Conservation (phyloP, 2,329 filamentous ascomycete genomes). For the Fusarium fracticaudum region DNA sequence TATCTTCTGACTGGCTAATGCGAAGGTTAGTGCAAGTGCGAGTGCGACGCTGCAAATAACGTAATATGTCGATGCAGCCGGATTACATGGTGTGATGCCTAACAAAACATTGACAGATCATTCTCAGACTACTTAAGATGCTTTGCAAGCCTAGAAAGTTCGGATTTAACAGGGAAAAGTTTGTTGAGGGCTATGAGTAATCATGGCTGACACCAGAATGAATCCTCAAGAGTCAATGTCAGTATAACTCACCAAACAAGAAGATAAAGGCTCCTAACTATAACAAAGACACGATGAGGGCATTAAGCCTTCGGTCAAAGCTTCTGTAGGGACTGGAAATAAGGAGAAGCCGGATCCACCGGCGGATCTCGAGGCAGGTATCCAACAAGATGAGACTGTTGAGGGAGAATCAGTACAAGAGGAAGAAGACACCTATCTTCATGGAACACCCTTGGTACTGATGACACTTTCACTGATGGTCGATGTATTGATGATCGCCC, state of each 20-base stretch:
- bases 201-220: background rate
- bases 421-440: constrained; percentile 15
- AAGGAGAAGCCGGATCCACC: background rate
- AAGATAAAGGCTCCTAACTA: background rate
- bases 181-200: rapidly evolving
- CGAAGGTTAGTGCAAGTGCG: background rate
- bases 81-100: background rate
- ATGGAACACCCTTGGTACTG: constrained; percentile 14
- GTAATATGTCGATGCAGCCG: background rate
- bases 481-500: constrained; percentile 28
- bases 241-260: background rate
- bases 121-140: background rate
- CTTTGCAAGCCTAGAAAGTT: rapidly evolving
- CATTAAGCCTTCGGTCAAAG: rapidly evolving
- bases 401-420: background rate
- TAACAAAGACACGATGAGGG: background rate
- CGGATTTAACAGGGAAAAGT: too few relatives aligned
- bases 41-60: background rate
- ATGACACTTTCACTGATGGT: constrained; percentile 36
- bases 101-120: background rate
- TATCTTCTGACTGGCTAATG: background rate
- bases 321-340: rapidly evolving
- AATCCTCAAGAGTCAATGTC: background rate
- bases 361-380: background rate
- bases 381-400: background rate